Percentiles rank a stretch among this genome's conserved stretches.
Conservation (phyloP, 1,284 basidiomycete genomes). For the Fomes fomentarius region DNA sequence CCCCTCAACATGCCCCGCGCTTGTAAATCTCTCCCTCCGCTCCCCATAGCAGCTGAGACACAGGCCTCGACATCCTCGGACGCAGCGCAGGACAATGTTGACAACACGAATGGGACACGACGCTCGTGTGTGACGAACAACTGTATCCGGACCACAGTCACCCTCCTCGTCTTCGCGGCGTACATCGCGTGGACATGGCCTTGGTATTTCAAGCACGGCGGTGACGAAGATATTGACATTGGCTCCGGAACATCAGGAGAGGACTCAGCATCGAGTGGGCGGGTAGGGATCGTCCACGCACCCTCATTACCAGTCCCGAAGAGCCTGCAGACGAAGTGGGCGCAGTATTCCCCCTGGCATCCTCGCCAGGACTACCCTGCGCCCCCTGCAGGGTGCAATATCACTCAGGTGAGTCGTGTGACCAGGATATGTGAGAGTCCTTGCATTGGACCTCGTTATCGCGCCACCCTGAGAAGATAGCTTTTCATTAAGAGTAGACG, state of each 20-base stretch:
- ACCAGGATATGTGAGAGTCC: no score
- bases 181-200: constrained; percentile 21
- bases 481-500: no score
- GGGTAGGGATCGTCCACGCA: constrained; percentile 7
- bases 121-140: constrained; percentile 12
- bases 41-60: constrained; percentile 10
- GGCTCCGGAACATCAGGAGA: not conserved
- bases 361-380: constrained; percentile 47
- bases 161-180: constrained; percentile 15
- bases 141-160: constrained; percentile 21
- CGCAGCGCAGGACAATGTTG: not conserved
- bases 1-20: not conserved
- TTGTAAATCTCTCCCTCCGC: constrained; percentile 14
- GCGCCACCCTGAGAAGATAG: no score
- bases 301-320: constrained; percentile 28
- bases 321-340: constrained; percentile 45
- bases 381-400: constrained; percentile 51
- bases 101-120: not conserved
- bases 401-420: constrained; percentile 50
- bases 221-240: not conserved
- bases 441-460: no score
- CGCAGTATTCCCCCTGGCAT: constrained; percentile 62
- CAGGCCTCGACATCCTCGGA: constrained; percentile 4
- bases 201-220: constrained; percentile 15
- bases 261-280: not conserved